A percentile compares a stretch with the other conserved stretches of the same genome.
These are phyloP conservation scores for Senna tora DNA, from an alignment of 306 rosid genomes.

Conservation along the genomic window DNA sequence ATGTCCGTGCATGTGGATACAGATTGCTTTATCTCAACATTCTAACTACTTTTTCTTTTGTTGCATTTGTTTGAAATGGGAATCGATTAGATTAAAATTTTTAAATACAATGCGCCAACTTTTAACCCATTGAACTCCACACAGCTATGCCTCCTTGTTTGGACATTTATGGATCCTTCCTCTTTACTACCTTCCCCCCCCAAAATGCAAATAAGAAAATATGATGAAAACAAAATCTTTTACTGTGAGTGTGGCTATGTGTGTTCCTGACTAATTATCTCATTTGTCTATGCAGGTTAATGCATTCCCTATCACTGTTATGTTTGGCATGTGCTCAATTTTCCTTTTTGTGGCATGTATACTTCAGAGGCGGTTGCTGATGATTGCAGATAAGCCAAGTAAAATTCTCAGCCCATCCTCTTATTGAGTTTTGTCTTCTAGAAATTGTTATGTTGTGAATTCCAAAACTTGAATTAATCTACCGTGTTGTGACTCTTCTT, in stretches of 20 bases:
- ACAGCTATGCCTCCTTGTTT: conserved; percentile 1
- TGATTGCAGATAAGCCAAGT: conserved; percentile 91
- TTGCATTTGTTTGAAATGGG: background rate
- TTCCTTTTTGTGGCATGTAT: conserved; percentile 84
- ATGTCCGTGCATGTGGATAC: conserved; percentile 20
- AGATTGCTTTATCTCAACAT: background rate
- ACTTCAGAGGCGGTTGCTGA: conserved; percentile 86
- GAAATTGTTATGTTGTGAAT: conserved; percentile 1
- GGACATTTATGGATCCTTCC: conserved; percentile 20
- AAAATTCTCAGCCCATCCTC: conserved; percentile 38
- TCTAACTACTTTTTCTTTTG: conserved; percentile 5
- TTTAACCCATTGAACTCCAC: conserved; percentile 11
- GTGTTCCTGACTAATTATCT: conserved; percentile 35
- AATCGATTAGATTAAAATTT: background rate
- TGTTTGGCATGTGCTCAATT: conserved; percentile 98
- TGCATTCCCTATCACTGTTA: conserved; percentile 93
- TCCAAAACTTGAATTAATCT: conserved; percentile 22
- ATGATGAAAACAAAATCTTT: background rate
- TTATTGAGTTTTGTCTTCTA: conserved; percentile 22
- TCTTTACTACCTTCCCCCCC: background rate
- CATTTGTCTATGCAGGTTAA: conserved; percentile 70
- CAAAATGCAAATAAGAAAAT: background rate
- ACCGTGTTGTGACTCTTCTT: background rate
- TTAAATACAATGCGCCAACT: background rate
- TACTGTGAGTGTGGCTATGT: background rate